Evolutionary conservation across 2,329 filamentous ascomycete species (phyloP), one percentile per base, ranked within the genome.

Genomic region (Monosporascus sp.): DNA sequence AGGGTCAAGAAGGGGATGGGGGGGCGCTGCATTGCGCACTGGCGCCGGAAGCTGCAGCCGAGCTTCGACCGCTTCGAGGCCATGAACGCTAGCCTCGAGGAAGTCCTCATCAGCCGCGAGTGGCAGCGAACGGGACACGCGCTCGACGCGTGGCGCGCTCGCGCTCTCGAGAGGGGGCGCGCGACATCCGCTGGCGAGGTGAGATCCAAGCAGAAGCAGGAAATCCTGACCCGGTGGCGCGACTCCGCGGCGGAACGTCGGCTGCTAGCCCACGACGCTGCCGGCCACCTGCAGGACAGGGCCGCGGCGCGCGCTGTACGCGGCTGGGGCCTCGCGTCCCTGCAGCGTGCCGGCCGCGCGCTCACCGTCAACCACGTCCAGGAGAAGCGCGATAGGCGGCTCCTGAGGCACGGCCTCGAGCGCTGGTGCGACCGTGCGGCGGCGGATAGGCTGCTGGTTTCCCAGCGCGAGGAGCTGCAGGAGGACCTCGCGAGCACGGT

Each of bases 1-100:
- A 56, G 61, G 50, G 66, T 69, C 24, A 69, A 68, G 58, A 68
- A 60, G 53, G 61, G 60, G 4, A 67, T 68, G 65, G 67, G 67
- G 9, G 57, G 58, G 24, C 65, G 64, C 17, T 66, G 62, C 27
- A 55, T 69, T 24, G 58, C 53, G 22, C 53, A 60, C 50, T 69
- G 67, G 67, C 65, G 63, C 7, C 53, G 57, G 39, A 57, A 59
- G 48, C 56, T 67, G 2, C 58, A 60, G 36, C 57, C 62, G n/a
- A 66, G 58, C 45, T 54, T 60, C 50, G 55, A 62, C 48, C 63
- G 59, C 36, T 60, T 52, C 35, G 62, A 65, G 39, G 45, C 50
- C 5, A 61, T 68, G 64, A 58, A 68, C 50, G 53, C 51, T 2
- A 56, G 51, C 15, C 39, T 67, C 7, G 62, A 58, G 45, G 58